These are phyloP conservation scores for Corniculantispora saksenae DNA, from an alignment of 2,329 filamentous ascomycete species.

Conservation along the genomic window DNA sequence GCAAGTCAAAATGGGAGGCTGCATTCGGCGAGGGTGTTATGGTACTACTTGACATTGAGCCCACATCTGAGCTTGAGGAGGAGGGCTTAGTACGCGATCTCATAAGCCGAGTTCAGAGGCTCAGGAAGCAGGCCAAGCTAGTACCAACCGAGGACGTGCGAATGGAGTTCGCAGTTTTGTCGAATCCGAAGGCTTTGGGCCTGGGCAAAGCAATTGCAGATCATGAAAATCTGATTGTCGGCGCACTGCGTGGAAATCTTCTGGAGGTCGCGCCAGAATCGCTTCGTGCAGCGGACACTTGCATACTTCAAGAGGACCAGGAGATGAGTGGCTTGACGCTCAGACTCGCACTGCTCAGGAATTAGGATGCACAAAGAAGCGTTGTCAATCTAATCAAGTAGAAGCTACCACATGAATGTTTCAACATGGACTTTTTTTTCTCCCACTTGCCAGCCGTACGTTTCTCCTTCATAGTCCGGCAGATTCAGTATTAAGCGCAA, in stretches of 20 bases:
- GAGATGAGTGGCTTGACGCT: conserved; percentile 11
- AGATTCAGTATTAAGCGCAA: neutral
- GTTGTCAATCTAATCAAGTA: neutral
- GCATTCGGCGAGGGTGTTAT: conserved; percentile 53
- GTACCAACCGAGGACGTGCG: conserved; percentile 84
- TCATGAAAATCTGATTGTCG: conserved; percentile 66
- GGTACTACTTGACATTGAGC: conserved; percentile 73
- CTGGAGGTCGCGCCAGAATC: conserved; percentile 38
- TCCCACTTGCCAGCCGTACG: no score
- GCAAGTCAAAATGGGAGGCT: conserved; percentile 26
- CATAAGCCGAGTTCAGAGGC: conserved; percentile 79
- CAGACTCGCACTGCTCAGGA: conserved; percentile 1
- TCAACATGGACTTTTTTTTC: neutral
- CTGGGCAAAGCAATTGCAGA: conserved; percentile 58
- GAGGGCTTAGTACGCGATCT: conserved; percentile 84
- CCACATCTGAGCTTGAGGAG: conserved; percentile 76
- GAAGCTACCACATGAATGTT: neutral
- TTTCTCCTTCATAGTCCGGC: neutral
- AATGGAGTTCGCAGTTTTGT: conserved; percentile 80
- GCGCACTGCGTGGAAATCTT: conserved; percentile 69
- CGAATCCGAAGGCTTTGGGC: conserved; percentile 72
- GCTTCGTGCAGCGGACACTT: neutral
- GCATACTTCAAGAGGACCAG: conserved; percentile 11
- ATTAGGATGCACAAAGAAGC: neutral
- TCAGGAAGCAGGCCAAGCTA: conserved; percentile 85